Conservation (phyloP, 192 early-diverging fungal species). For the Coemansia sp. region DNA sequence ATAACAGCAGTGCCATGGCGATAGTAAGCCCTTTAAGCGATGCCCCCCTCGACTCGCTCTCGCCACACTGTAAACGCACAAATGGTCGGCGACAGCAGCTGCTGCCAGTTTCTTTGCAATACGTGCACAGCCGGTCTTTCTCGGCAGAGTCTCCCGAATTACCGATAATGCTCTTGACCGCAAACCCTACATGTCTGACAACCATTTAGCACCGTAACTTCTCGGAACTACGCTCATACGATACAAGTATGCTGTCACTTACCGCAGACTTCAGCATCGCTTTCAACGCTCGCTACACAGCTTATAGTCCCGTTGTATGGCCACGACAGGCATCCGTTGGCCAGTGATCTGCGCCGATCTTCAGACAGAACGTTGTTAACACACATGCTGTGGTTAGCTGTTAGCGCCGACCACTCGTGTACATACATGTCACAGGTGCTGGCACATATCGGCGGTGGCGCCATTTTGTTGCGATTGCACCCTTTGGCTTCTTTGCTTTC, state of each 20-base stretch:
- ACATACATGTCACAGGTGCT: slow-evolving; percentile 20
- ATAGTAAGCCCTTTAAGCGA: slow-evolving; percentile 9
- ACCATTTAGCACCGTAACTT: background rate
- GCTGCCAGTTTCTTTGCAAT: slow-evolving; percentile 5
- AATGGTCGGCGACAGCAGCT: slow-evolving; percentile 14
- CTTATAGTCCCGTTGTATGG: slow-evolving; percentile 27
- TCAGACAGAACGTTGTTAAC: slow-evolving; percentile 21
- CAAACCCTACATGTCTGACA: slow-evolving; percentile 6
- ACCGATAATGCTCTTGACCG: background rate
- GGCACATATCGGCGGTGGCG: slow-evolving; percentile 23
- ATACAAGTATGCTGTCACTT: slow-evolving; percentile 1
- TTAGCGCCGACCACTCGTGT: slow-evolving; percentile 25
- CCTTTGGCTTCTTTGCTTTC: slow-evolving; percentile 24
- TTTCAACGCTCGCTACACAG: slow-evolving; percentile 27
- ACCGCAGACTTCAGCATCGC: slow-evolving; percentile 32
- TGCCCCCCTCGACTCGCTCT: background rate
- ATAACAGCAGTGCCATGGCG: slow-evolving; percentile 16
- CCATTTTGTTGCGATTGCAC: slow-evolving; percentile 17
- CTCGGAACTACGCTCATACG: too few relatives aligned
- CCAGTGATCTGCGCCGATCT: slow-evolving; percentile 19
- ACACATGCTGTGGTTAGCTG: slow-evolving; percentile 19
- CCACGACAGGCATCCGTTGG: slow-evolving; percentile 18
- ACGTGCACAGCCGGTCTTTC: slow-evolving; percentile 9
- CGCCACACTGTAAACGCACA: slow-evolving; percentile 10
- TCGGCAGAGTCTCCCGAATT: background rate